Percentiles rank a stretch among this genome's conserved stretches.
Conservation (phyloP, 805 yeast genomes). For the Ogataea corticis region DNA sequence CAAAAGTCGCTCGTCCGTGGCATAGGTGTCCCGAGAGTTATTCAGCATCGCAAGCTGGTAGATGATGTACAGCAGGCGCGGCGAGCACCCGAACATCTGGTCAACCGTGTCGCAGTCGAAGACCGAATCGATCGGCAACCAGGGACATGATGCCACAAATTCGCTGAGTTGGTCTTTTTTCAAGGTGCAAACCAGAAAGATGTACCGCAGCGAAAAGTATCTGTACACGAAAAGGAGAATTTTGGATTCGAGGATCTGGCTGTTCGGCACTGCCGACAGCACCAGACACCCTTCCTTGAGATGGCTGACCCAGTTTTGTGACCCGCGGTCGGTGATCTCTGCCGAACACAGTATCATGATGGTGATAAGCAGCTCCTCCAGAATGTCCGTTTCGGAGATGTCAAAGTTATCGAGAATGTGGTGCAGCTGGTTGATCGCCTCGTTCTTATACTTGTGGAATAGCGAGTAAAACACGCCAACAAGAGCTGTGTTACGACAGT, state of each 20-base stretch:
- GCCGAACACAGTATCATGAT: slow-evolving; percentile 32
- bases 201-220: slow-evolving; percentile 31
- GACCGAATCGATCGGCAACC: slow-evolving; percentile 27
- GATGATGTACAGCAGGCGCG: slow-evolving; percentile 25
- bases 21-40: slow-evolving; percentile 9
- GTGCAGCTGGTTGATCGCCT: slow-evolving; percentile 33
- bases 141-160: slow-evolving; percentile 21
- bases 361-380: slow-evolving; percentile 32
- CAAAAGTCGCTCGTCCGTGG: slow-evolving; percentile 7
- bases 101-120: slow-evolving; percentile 28
- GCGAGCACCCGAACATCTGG: slow-evolving; percentile 36
- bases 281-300: slow-evolving; percentile 18
- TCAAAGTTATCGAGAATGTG: slow-evolving; percentile 29
- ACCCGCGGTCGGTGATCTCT: slow-evolving; percentile 33
- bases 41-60: slow-evolving; percentile 23
- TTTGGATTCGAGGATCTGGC: slow-evolving; percentile 14
- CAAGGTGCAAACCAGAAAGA: slow-evolving; percentile 30
- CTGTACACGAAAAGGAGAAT: slow-evolving; percentile 29
- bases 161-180: slow-evolving; percentile 15
- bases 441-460: slow-evolving; percentile 29
- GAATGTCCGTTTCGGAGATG: slow-evolving; percentile 18
- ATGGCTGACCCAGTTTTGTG: slow-evolving; percentile 32
- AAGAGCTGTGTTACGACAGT: slow-evolving; percentile 1
- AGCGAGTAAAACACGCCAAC: slow-evolving; percentile 10
- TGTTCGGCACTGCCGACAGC: slow-evolving; percentile 21